These are phyloP conservation scores for Rugonectria rugulosa DNA, from an alignment of 2,329 filamentous ascomycete genomes.

Conservation along the genomic window DNA sequence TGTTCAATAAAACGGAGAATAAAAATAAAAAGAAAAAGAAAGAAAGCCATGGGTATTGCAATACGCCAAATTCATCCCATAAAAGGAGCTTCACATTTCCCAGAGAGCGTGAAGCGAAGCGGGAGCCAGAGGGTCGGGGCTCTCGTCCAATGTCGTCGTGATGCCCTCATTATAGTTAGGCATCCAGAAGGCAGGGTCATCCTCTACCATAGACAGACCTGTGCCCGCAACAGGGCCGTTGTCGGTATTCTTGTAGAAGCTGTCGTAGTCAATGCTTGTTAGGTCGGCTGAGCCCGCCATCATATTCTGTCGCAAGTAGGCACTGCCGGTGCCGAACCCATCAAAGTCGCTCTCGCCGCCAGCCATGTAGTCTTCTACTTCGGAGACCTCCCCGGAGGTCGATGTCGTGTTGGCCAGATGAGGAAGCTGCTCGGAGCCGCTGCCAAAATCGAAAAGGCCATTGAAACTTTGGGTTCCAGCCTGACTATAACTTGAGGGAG, in stretches of 20 bases:
- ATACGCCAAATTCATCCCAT: slow-evolving; percentile 38
- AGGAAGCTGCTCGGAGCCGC: slow-evolving; percentile 61
- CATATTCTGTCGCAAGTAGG: slow-evolving; percentile 55
- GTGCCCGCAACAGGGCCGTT: slow-evolving; percentile 48
- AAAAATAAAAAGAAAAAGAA: too few species aligned
- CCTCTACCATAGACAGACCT: slow-evolving; percentile 59
- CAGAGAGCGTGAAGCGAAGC: slow-evolving; percentile 44
- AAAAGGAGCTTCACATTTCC: slow-evolving; percentile 44
- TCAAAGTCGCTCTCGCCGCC: slow-evolving; percentile 58
- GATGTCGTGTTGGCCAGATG: slow-evolving; percentile 64
- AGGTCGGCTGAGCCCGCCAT: slow-evolving; percentile 53
- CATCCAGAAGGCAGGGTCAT: slow-evolving; percentile 60
- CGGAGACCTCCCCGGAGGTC: slow-evolving; percentile 72
- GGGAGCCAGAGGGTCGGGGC: slow-evolving; percentile 43
- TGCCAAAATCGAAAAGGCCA: slow-evolving; percentile 59
- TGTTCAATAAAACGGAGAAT: slow-evolving; percentile 33
- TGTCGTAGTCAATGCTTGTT: slow-evolving; percentile 61
- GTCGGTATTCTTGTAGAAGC: slow-evolving; percentile 60
- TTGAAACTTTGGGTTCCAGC: slow-evolving; percentile 58
- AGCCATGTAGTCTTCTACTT: slow-evolving; percentile 67
- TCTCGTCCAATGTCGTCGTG: slow-evolving; percentile 45
- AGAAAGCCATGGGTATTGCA: slow-evolving; percentile 43
- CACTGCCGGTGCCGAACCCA: slow-evolving; percentile 56
- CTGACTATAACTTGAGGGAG: slow-evolving; percentile 63
- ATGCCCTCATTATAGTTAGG: slow-evolving; percentile 53